A percentile compares a stretch with the other conserved stretches of the same genome.
Evolutionary conservation across 352 stramenopile genomes (phyloP).

Genomic region (Pythium coloratum): DNA sequence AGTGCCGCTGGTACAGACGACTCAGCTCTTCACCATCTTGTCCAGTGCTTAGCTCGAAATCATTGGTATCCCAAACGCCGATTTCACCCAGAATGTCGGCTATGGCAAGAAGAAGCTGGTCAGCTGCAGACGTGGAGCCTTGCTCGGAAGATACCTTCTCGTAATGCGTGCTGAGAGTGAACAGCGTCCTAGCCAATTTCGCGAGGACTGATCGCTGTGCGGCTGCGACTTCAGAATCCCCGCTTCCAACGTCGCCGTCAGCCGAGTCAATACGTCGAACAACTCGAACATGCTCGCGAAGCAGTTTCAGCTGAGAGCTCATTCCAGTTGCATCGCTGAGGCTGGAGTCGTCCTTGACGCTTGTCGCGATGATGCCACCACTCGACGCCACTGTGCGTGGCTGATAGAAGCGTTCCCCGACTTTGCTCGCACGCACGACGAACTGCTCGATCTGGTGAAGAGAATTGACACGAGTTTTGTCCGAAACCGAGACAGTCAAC

Average conservation of each 20-base stretch:
- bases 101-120: conserved; percentile 30
- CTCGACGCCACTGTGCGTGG: conserved; percentile 18
- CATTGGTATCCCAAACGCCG: conserved; percentile 53
- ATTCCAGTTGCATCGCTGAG: conserved; percentile 9
- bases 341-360: background rate
- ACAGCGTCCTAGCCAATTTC: conserved; percentile 54
- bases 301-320: conserved; percentile 10
- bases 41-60: conserved; percentile 64
- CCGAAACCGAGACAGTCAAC: background rate
- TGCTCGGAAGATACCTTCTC: background rate
- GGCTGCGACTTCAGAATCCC: conserved; percentile 1
- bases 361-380: background rate
- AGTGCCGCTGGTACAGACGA: conserved; percentile 54
- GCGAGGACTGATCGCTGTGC: conserved; percentile 15
- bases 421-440: conserved; percentile 42
- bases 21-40: conserved; percentile 47
- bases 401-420: conserved; percentile 59
- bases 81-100: conserved; percentile 68
- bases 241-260: background rate
- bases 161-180: conserved; percentile 47
- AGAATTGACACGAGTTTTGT: conserved; percentile 20
- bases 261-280: background rate
- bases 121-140: background rate
- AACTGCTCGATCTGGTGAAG: conserved; percentile 64
- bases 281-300: conserved; percentile 22